Evolutionary conservation across 305 asterid species (phyloP), one percentile per base, ranked within the genome.

Genomic region (Vinca major): DNA sequence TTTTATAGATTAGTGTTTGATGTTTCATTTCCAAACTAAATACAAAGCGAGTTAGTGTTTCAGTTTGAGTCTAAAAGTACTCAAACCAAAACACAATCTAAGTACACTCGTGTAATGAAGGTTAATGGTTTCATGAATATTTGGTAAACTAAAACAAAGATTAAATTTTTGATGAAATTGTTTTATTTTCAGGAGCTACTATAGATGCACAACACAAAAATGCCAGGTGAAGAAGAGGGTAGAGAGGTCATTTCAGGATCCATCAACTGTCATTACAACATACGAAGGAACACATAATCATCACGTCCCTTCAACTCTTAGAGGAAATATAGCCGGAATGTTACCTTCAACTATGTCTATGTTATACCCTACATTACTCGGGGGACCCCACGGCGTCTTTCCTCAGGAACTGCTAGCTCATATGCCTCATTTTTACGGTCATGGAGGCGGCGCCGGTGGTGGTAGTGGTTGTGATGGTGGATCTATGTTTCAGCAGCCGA

Each of bases 261-360:
- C 95, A 52, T 77, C 90, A 2, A 64, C 75, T 5, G 97, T 90
- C 19, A 79, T 92, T 60, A 92, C 98, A 0, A 88, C 98, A 3
- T 92, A 92, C 49, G 97, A 92, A 66, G 98, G 98, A 36, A 85
- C 91, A 71, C 98, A 92, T 74, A 92, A 84, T 81, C 97, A 92
- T 81, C 87, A 80, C 17, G 76, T 85, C 1, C 96, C 96, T 7
- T 70, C 82, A 45, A 75, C 62, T 26, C 65, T 71, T 4, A 62
- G 93, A 0, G 93, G 96, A 5, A 81, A 77, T 62, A 78, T 76
- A 64, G 73, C 81, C 2, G 88, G 86, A 47, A 80, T 88, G 74
- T 70, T 85, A 12, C 69, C 80, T 36, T 81, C 81, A 5, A 68
- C 81, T 7, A 76, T 84, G 86, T 63, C 79, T 4, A 61, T 73